These are phyloP conservation scores for Suhomyces vadensis DNA, from an alignment of 805 yeast genomes.

Conservation along the genomic window DNA sequence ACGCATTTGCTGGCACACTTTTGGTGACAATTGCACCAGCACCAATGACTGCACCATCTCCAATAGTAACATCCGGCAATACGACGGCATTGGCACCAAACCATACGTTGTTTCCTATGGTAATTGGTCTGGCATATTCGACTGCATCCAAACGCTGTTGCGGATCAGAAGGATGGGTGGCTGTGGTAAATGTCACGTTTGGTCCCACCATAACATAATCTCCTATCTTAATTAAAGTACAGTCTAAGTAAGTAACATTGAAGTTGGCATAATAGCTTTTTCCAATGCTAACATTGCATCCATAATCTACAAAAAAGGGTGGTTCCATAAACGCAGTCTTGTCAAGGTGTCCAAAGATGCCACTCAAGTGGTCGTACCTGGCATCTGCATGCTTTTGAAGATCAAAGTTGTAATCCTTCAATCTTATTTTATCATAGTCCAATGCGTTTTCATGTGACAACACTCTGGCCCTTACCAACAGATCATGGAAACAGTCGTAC, in stretches of 20 bases:
- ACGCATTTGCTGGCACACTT: conserved; percentile 53
- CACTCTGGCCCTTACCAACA: conserved; percentile 28
- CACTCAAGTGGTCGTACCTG: conserved; percentile 35
- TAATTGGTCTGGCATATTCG: conserved; percentile 59
- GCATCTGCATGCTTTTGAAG: conserved; percentile 32
- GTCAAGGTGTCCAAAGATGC: conserved; percentile 52
- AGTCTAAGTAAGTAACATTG: conserved; percentile 56
- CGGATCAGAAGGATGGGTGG: conserved; percentile 64
- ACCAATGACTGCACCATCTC: conserved; percentile 61
- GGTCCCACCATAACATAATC: conserved; percentile 64
- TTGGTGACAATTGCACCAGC: conserved; percentile 68
- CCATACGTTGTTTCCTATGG: conserved; percentile 69
- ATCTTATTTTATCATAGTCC: conserved; percentile 35
- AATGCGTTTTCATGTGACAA: conserved; percentile 35
- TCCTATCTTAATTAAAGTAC: conserved; percentile 61
- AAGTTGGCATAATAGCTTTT: conserved; percentile 61
- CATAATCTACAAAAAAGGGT: conserved; percentile 67
- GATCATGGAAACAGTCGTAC: conserved; percentile 39
- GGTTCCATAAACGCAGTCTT: conserved; percentile 49
- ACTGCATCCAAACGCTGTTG: conserved; percentile 39
- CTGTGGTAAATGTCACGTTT: conserved; percentile 57
- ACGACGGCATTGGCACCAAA: conserved; percentile 56
- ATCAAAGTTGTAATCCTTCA: conserved; percentile 32
- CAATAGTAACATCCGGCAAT: conserved; percentile 67
- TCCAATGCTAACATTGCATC: conserved; percentile 60